Percentiles rank a stretch among this genome's conserved stretches.
phyloP scores from a whole-genome alignment of 805 yeast genomes.

The Metschnikowia baotianmanensis region DNA sequence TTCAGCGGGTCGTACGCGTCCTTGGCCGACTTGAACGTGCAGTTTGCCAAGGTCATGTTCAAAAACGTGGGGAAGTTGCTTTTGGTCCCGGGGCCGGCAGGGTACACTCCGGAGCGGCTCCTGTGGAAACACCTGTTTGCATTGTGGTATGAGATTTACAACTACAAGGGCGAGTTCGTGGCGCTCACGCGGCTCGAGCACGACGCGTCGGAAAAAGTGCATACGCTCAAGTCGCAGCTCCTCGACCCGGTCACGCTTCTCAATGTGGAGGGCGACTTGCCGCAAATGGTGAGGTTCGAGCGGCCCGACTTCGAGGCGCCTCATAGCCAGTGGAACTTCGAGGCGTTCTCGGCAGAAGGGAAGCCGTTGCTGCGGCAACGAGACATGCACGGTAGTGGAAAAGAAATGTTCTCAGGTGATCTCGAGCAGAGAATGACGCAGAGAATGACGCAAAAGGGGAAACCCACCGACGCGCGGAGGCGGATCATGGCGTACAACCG shows the following conservation, averaged over 20 bases:
- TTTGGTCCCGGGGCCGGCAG: slow-evolving; percentile 24
- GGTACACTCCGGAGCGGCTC: slow-evolving; percentile 1
- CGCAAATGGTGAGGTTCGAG: slow-evolving; percentile 16
- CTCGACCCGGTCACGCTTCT: slow-evolving; percentile 31
- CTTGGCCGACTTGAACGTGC: slow-evolving; percentile 16
- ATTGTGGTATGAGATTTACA: slow-evolving; percentile 39
- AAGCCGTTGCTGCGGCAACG: slow-evolving; percentile 1
- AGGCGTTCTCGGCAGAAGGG: slow-evolving; percentile 14
- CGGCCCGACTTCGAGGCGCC: slow-evolving; percentile 24
- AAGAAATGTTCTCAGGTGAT: not conserved
- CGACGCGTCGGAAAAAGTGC: slow-evolving; percentile 20
- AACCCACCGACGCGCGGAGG: not conserved
- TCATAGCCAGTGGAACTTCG: slow-evolving; percentile 28
- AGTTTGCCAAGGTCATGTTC: slow-evolving; percentile 23
- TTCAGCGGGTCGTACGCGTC: slow-evolving; percentile 20
- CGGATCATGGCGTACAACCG: slow-evolving; percentile 9
- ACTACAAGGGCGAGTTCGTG: slow-evolving; percentile 30
- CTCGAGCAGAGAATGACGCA: not conserved
- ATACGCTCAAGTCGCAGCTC: slow-evolving; percentile 20
- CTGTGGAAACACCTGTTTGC: slow-evolving; percentile 23
- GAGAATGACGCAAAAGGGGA: not conserved
- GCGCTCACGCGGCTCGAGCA: slow-evolving; percentile 25
- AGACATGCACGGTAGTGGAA: too few relatives aligned
- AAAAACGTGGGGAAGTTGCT: slow-evolving; percentile 25
- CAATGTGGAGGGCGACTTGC: slow-evolving; percentile 31